phyloP scores from a whole-genome alignment of 176 grass and related monocot genomes.

The Triticum timopheevii region DNA sequence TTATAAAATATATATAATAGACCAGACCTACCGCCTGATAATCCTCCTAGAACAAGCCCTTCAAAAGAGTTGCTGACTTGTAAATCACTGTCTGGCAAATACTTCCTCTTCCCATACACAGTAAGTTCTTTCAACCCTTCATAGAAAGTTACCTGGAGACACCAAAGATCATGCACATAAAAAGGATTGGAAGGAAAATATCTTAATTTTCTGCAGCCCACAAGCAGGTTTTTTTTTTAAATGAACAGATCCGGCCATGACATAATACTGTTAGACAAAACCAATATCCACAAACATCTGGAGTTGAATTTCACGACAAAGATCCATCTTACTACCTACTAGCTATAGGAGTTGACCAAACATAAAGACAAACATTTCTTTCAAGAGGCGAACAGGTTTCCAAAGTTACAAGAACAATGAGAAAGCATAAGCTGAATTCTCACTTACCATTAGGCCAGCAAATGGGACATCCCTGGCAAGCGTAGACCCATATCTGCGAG shows the following conservation, averaged over 20 bases:
- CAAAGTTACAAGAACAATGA: conserved; percentile 25
- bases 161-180: conserved; percentile 26
- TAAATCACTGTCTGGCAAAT: conserved; percentile 59
- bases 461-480: conserved; percentile 98
- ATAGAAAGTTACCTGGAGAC: conserved; percentile 84
- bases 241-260: not conserved
- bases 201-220: not conserved
- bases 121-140: conserved; percentile 78
- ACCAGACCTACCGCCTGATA: conserved; percentile 77
- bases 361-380: not conserved
- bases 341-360: conserved; percentile 10
- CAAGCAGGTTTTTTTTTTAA: not conserved
- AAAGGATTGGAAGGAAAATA: conserved; percentile 1
- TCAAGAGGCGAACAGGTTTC: not conserved
- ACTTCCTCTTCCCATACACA: conserved; percentile 60
- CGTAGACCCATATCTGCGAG: conserved; percentile 86
- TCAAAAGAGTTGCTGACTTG: conserved; percentile 73
- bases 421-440: conserved; percentile 11
- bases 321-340: not conserved
- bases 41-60: conserved; percentile 84
- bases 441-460: conserved; percentile 90
- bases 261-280: not conserved
- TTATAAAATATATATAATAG: not conserved
- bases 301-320: not conserved
- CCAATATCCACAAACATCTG: not conserved